These are phyloP conservation scores for Lepiota subincarnata DNA, from an alignment of 768 basidiomycete species.

Conservation along the genomic window DNA sequence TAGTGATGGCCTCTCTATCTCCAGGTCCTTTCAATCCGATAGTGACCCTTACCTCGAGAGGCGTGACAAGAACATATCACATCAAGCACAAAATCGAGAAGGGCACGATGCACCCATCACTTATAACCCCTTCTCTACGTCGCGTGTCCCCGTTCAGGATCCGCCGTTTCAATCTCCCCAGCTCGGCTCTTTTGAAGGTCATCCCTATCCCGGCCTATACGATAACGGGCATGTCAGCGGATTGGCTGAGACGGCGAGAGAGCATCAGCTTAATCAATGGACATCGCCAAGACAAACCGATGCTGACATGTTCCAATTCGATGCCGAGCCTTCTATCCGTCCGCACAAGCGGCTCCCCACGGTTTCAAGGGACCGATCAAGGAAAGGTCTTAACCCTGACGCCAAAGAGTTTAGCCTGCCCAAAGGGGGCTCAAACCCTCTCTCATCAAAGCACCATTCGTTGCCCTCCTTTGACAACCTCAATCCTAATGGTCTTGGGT, in stretches of 20 bases:
- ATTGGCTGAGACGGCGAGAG: background rate
- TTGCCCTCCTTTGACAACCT: constrained; percentile 44
- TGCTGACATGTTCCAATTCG: background rate
- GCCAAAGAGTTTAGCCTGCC: constrained; percentile 75
- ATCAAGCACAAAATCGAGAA: constrained; percentile 7
- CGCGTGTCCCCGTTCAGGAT: background rate
- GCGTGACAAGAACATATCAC: constrained; percentile 26
- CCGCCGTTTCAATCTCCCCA: background rate
- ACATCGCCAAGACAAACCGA: background rate
- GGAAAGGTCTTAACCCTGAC: constrained; percentile 77
- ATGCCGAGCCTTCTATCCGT: background rate
- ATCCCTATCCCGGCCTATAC: background rate
- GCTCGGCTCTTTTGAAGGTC: constrained; percentile 2
- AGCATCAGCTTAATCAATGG: background rate
- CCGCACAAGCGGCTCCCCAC: constrained; percentile 1
- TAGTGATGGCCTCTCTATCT: constrained; percentile 14
- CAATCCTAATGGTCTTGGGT: constrained; percentile 55
- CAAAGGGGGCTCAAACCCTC: constrained; percentile 22
- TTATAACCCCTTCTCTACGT: background rate
- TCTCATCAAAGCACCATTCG: constrained; percentile 13
- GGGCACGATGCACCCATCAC: background rate
- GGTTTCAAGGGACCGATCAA: constrained; percentile 36
- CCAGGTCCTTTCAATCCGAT: constrained; percentile 34
- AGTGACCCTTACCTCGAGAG: constrained; percentile 49
- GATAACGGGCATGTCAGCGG: background rate